Evolutionary conservation across 1,139 yeast genomes (phyloP).

Genomic region (Kodamaea suecica): DNA sequence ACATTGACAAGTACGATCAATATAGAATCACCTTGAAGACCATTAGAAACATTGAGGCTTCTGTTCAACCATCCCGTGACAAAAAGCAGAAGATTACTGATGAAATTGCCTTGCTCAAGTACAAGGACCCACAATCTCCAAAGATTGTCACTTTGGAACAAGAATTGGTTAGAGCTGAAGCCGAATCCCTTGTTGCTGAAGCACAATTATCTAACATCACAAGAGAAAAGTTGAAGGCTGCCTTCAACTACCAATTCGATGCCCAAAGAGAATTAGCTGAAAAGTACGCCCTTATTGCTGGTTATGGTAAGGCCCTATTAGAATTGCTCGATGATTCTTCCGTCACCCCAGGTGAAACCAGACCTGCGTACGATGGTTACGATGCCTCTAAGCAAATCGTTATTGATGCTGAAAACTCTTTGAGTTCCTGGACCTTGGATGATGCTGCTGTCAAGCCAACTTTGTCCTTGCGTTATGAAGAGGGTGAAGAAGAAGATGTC

Average conservation of each 20-base stretch:
- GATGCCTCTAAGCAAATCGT: slow-evolving; percentile 98
- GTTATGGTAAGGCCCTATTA: slow-evolving; percentile 95
- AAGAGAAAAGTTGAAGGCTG: slow-evolving; percentile 95
- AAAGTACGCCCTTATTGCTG: slow-evolving; percentile 94
- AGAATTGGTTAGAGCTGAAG: slow-evolving; percentile 98
- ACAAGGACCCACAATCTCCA: slow-evolving; percentile 97
- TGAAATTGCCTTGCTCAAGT: slow-evolving; percentile 95
- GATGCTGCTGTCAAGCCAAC: slow-evolving; percentile 95
- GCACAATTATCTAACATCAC: slow-evolving; percentile 98
- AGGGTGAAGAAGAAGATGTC: slow-evolving; percentile 60
- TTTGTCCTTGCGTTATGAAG: slow-evolving; percentile 79
- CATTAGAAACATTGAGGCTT: slow-evolving; percentile 92
- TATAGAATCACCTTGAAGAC: slow-evolving; percentile 95
- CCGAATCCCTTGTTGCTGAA: slow-evolving; percentile 97
- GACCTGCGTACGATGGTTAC: slow-evolving; percentile 97
- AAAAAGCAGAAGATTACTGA: slow-evolving; percentile 97
- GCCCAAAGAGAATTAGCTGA: slow-evolving; percentile 95
- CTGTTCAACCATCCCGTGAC: slow-evolving; percentile 97
- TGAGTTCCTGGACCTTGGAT: slow-evolving; percentile 95
- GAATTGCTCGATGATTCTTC: slow-evolving; percentile 95
- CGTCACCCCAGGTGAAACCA: slow-evolving; percentile 98
- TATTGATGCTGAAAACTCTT: slow-evolving; percentile 93
- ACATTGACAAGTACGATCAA: slow-evolving; percentile 96
- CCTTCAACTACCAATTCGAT: slow-evolving; percentile 95
- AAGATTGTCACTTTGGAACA: slow-evolving; percentile 94